Base-by-base conservation (phyloP, 2,329 filamentous ascomycete species). In the Neofusicoccum sp. region DNA sequence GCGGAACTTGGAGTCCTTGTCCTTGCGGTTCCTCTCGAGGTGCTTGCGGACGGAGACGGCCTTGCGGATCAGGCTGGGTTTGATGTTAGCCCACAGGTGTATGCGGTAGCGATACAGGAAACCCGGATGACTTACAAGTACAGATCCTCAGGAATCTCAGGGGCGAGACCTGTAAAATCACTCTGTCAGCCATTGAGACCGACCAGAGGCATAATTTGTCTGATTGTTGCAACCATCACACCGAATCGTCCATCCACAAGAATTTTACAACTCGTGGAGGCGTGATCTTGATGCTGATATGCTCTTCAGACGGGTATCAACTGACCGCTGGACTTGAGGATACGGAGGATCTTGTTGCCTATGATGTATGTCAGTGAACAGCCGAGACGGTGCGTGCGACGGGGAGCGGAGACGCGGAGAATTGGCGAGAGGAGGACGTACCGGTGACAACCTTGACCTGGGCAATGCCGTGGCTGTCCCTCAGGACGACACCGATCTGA, bases 1-100 rank as follows among this genome's bases (percentile, higher is more conserved):
- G 79, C 95, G 93, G 91, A 99, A 99, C 87, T 99, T 99, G 86
- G 89, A 91, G 87, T 99, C 95, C 86, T 92, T 96, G 87, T 99
- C 95, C 89, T 99, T 99, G 84, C 95, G 93, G 89, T 99, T 99
- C 83, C 91, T 91, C 88, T 97, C 92, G 72, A 99, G 91, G 84
- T 99, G 96, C 91, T 99, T 99, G 85, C 95, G 93, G 84, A 99
- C 95, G 78, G 93, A 89, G 74, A 97, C 93, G 73, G 93, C 93
- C 92, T 95, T 56, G 51, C 51, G 51, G 51, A 56, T 56, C 36
- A 56, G 51, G 51, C 51, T 56, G n/a, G 9, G 34, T 48, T 7
- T 38, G 24, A 20, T 48, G 61, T 38, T 44, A 48, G 33, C 40
- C 31, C n/a, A 59, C 30, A 11, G 49, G 26, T n/a, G 20, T 33